These are phyloP conservation scores for Clathrus columnatus DNA, from an alignment of 768 basidiomycete species.

Conservation along the genomic window DNA sequence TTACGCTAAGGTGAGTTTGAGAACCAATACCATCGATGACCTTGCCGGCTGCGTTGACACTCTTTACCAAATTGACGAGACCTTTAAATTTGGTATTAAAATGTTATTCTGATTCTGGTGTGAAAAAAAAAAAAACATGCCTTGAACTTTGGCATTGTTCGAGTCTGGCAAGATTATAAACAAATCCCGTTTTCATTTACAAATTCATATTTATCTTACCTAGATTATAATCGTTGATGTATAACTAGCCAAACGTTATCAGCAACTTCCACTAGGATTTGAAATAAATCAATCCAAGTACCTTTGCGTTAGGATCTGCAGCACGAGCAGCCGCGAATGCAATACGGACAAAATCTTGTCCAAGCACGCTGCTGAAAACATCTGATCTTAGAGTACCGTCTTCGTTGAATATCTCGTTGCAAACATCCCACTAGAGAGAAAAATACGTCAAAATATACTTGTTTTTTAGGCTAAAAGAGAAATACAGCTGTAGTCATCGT, in stretches of 20 bases:
- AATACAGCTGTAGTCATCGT: neutral
- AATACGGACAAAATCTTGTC: constrained; percentile 40
- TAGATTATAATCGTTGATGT: constrained; percentile 32
- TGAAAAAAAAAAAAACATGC: no score
- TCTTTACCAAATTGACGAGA: constrained; percentile 35
- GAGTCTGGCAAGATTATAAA: constrained; percentile 40
- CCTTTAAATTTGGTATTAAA: no score
- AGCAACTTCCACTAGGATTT: neutral
- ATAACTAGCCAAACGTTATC: no score
- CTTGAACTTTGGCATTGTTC: constrained; percentile 34
- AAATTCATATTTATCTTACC: no score
- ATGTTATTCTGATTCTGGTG: no score
- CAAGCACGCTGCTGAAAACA: constrained; percentile 43
- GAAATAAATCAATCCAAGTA: no score
- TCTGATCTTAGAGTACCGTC: constrained; percentile 38
- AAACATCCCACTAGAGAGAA: constrained; percentile 10
- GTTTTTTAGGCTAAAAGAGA: neutral
- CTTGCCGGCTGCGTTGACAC: constrained; percentile 30
- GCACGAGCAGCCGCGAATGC: constrained; percentile 44
- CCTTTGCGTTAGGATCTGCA: constrained; percentile 40
- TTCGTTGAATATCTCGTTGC: constrained; percentile 43
- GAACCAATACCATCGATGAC: constrained; percentile 44
- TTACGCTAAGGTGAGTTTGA: constrained; percentile 33
- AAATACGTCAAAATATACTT: no score
- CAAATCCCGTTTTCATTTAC: neutral